phyloP scores from a whole-genome alignment of 1,139 yeast genomes.

The Kodamaea sp. region DNA sequence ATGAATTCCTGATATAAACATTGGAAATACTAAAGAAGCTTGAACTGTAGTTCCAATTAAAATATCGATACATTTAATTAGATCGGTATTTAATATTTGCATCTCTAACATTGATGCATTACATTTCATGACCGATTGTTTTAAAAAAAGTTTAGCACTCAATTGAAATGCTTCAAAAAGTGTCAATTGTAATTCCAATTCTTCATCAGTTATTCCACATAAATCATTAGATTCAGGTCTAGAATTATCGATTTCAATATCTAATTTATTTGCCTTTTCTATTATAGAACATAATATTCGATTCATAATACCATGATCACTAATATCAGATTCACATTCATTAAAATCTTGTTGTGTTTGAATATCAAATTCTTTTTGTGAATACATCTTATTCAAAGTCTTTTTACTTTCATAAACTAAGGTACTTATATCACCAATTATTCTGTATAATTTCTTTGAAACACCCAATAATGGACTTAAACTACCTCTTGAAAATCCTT shows the following conservation, averaged over 20 bases:
- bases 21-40: constrained; percentile 69
- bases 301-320: constrained; percentile 26
- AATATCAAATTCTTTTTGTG: constrained; percentile 7
- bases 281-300: constrained; percentile 24
- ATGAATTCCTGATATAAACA: constrained; percentile 74
- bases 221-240: constrained; percentile 55
- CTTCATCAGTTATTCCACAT: constrained; percentile 45
- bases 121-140: constrained; percentile 58
- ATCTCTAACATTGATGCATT: constrained; percentile 65
- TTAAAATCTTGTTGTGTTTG: constrained; percentile 9
- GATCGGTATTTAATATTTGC: constrained; percentile 54
- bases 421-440: constrained; percentile 67
- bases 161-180: constrained; percentile 70
- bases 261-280: constrained; percentile 44
- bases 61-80: constrained; percentile 56
- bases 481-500: constrained; percentile 33
- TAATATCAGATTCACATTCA: constrained; percentile 20
- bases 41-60: constrained; percentile 66
- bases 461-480: constrained; percentile 72
- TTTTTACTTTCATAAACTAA: constrained; percentile 52
- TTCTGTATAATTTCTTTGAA: constrained; percentile 60
- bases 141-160: constrained; percentile 63
- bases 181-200: constrained; percentile 63
- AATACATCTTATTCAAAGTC: constrained; percentile 17
- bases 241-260: constrained; percentile 46